Evolutionary conservation across 2,329 filamentous ascomycete species (phyloP).

Genomic region (Fusarium newnesense): DNA sequence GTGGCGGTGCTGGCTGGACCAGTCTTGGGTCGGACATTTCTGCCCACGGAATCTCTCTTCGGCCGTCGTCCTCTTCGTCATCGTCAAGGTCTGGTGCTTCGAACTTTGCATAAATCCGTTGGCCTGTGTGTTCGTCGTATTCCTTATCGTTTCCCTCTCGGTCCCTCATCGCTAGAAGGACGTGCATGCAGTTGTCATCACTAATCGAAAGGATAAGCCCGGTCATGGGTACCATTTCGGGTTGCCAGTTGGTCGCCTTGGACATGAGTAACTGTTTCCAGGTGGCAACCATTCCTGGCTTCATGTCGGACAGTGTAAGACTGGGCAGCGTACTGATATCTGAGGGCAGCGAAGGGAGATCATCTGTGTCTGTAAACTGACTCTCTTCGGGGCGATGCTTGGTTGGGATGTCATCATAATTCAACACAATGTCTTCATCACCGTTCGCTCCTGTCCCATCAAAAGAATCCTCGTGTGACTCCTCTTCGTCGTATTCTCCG

Average conservation of each 20-base stretch:
- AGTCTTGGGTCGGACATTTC: constrained; percentile 77
- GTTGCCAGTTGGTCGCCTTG: constrained; percentile 72
- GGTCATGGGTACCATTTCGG: constrained; percentile 71
- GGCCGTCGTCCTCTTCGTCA: constrained; percentile 68
- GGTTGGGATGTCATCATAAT: constrained; percentile 51
- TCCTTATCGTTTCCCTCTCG: constrained; percentile 66
- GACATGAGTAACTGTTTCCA: constrained; percentile 75
- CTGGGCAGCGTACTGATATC: constrained; percentile 65
- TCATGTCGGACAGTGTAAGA: constrained; percentile 60
- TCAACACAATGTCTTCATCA: constrained; percentile 50
- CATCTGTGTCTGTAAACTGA: constrained; percentile 63
- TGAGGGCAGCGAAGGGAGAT: constrained; percentile 70
- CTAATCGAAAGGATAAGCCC: constrained; percentile 70
- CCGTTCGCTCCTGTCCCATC: constrained; percentile 9
- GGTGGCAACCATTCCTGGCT: constrained; percentile 71
- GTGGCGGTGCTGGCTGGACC: constrained; percentile 54
- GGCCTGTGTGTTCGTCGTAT: constrained; percentile 74
- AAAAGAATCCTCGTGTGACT: neutral
- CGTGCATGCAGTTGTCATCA: constrained; percentile 62
- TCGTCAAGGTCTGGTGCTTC: constrained; percentile 74
- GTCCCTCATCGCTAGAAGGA: constrained; percentile 77
- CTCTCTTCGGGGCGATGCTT: constrained; percentile 50
- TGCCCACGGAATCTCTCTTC: constrained; percentile 66
- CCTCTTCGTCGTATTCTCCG: constrained; percentile 19
- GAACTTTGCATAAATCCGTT: constrained; percentile 80